A percentile compares a stretch with the other conserved stretches of the same genome.
Conservation (phyloP, 805 yeast genomes). For the Candida ascalaphidarum region DNA sequence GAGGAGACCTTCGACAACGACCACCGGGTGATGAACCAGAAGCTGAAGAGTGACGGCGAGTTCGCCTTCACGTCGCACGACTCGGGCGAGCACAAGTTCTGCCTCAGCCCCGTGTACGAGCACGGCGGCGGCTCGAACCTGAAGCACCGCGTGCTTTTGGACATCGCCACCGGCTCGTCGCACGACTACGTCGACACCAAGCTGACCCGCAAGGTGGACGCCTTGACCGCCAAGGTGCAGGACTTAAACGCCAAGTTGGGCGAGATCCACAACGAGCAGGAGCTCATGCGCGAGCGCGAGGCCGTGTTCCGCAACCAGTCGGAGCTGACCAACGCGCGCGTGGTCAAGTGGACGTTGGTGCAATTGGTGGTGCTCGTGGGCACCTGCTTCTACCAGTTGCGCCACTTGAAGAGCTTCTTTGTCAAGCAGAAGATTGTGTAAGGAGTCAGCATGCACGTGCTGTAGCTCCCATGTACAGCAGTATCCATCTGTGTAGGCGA, state of each 20-base stretch:
- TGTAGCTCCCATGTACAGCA: too few relatives aligned
- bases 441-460: too few relatives aligned
- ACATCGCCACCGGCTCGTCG: constrained; percentile 61
- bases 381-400: constrained; percentile 71
- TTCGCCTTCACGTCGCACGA: constrained; percentile 79
- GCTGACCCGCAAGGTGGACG: constrained; percentile 45
- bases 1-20: constrained; percentile 65
- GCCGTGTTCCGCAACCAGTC: constrained; percentile 68
- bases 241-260: constrained; percentile 49
- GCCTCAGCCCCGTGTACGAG: constrained; percentile 54
- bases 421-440: constrained; percentile 80
- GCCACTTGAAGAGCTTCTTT: constrained; percentile 72
- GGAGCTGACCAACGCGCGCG: constrained; percentile 67
- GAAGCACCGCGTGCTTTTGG: constrained; percentile 63
- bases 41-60: constrained; percentile 50
- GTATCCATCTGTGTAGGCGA: too few relatives aligned
- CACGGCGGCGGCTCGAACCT: constrained; percentile 56
- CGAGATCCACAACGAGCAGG: constrained; percentile 58
- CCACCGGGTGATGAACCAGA: constrained; percentile 69
- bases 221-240: constrained; percentile 46
- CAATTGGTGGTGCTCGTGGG: constrained; percentile 61
- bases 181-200: constrained; percentile 53
- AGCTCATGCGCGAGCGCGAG: constrained; percentile 66
- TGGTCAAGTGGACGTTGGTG: constrained; percentile 63
- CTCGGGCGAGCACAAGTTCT: constrained; percentile 77